A percentile compares a stretch with the other conserved stretches of the same genome.
Evolutionary conservation across 2,329 filamentous ascomycete species (phyloP).

Genomic region (Ceratocystis harringtonii): DNA sequence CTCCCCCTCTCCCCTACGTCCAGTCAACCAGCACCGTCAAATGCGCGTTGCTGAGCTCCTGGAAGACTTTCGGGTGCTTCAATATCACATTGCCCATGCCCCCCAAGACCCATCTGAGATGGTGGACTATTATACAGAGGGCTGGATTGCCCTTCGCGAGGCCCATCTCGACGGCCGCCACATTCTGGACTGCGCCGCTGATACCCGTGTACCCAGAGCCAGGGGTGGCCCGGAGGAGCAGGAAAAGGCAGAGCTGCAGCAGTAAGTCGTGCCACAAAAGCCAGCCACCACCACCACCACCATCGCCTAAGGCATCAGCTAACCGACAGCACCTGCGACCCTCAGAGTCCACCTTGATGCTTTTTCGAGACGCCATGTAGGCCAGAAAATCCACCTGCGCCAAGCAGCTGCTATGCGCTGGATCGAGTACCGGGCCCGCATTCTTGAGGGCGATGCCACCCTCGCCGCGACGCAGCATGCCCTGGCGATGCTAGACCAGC

Average conservation of each 20-base stretch:
- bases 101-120: slow-evolving; percentile 39
- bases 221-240: slow-evolving; percentile 19
- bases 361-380: slow-evolving; percentile 46
- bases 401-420: slow-evolving; percentile 46
- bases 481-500: slow-evolving; percentile 39
- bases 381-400: slow-evolving; percentile 48
- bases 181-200: slow-evolving; percentile 49
- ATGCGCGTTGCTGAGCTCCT: slow-evolving; percentile 47
- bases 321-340: not conserved
- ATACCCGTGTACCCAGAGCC: slow-evolving; percentile 41
- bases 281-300: not conserved
- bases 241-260: slow-evolving; percentile 11
- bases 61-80: slow-evolving; percentile 45
- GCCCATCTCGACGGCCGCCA: slow-evolving; percentile 48
- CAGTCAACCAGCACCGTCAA: slow-evolving; percentile 46
- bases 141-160: slow-evolving; percentile 47
- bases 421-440: slow-evolving; percentile 38
- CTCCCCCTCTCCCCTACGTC: not conserved
- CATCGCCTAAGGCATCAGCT: not conserved
- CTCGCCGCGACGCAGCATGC: slow-evolving; percentile 33
- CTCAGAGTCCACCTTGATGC: slow-evolving; percentile 43
- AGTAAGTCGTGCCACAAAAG: not conserved
- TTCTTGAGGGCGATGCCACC: slow-evolving; percentile 38
- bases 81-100: slow-evolving; percentile 45
- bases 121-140: slow-evolving; percentile 48